Conservation (phyloP, 305 asterid species). For the Salvia sclarea region DNA sequence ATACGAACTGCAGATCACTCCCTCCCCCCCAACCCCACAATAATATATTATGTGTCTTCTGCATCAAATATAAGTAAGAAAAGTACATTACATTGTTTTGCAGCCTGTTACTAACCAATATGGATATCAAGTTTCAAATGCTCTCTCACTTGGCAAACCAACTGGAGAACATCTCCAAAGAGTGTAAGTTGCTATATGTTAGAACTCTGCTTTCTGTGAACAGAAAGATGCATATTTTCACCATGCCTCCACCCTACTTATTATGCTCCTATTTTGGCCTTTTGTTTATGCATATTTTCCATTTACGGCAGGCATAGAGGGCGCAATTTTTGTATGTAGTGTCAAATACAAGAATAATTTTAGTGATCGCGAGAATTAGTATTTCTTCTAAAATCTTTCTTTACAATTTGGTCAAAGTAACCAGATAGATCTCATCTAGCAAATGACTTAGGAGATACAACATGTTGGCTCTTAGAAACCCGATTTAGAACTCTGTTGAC, state of each 20-base stretch:
- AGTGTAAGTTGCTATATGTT: slow-evolving; percentile 51
- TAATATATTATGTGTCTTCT: slow-evolving; percentile 22
- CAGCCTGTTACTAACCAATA: slow-evolving; percentile 44
- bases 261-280: slow-evolving; percentile 9
- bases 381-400: not conserved
- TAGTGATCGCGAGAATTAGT: slow-evolving; percentile 11
- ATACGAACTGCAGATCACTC: slow-evolving; percentile 8
- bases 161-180: slow-evolving; percentile 50
- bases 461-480: slow-evolving; percentile 10
- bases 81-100: slow-evolving; percentile 23
- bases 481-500: slow-evolving; percentile 1
- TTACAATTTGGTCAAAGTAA: slow-evolving; percentile 14
- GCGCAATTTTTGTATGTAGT: not conserved
- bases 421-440: not conserved
- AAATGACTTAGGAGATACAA: not conserved
- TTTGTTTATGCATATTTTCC: slow-evolving; percentile 1
- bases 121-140: slow-evolving; percentile 49
- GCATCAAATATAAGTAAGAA: slow-evolving; percentile 17
- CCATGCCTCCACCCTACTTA: slow-evolving; percentile 5
- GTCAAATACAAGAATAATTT: not conserved
- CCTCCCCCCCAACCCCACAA: not conserved
- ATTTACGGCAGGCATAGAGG: not conserved
- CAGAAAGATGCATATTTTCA: not conserved
- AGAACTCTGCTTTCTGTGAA: slow-evolving; percentile 17
- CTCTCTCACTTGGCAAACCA: slow-evolving; percentile 47